Percentiles rank a stretch among this genome's conserved stretches.
Evolutionary conservation across 2,329 filamentous ascomycete genomes (phyloP).

Genomic region (Arthroderma sp.): DNA sequence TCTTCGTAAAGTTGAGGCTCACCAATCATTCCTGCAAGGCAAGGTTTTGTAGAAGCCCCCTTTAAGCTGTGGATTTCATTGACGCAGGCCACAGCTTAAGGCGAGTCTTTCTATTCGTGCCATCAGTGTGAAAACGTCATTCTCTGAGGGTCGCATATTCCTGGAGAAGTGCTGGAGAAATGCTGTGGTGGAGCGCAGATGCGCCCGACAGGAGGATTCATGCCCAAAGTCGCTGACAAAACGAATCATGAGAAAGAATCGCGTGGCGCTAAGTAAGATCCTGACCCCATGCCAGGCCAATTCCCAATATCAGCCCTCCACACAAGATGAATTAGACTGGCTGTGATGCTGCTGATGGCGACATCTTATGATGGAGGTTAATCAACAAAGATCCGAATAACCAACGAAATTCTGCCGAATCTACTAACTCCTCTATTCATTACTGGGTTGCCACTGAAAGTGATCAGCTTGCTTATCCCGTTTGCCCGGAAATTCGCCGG

Average conservation of each 20-base stretch:
- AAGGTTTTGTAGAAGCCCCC: neutral
- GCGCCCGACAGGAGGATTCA: constrained; percentile 2
- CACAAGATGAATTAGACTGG: neutral
- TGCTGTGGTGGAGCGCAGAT: neutral
- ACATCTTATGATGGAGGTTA: neutral
- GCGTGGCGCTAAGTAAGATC: neutral
- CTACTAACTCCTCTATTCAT: neutral
- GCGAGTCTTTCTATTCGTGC: neutral
- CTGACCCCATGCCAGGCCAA: neutral
- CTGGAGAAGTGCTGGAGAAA: neutral
- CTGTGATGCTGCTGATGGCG: neutral
- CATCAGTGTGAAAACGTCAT: neutral
- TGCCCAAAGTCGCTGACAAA: neutral
- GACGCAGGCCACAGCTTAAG: neutral
- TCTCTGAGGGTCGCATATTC: neutral
- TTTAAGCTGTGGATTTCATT: neutral
- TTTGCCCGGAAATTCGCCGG: neutral
- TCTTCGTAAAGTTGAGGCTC: neutral
- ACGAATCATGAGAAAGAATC: neutral
- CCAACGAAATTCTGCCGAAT: neutral
- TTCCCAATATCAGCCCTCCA: neutral
- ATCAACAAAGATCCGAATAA: neutral
- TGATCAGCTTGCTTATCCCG: neutral
- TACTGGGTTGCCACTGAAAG: neutral
- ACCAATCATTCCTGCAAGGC: neutral